These are phyloP conservation scores for Fusarium domesticum DNA, from an alignment of 2,329 filamentous ascomycete species.

Conservation along the genomic window DNA sequence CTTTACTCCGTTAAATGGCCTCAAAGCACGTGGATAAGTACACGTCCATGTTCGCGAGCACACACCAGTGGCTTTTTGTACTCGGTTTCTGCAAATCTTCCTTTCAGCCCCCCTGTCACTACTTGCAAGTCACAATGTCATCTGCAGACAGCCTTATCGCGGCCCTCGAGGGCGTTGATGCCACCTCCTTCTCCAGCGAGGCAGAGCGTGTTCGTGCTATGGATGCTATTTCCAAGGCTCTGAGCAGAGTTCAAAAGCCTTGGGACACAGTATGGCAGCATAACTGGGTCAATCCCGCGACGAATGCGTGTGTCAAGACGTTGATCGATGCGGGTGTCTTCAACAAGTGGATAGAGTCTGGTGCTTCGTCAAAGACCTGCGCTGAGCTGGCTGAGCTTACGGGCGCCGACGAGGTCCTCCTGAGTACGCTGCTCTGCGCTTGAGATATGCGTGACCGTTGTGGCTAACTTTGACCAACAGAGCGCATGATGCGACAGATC, in stretches of 20 bases:
- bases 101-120: not conserved
- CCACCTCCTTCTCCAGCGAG: slow-evolving; percentile 32
- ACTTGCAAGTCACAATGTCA: slow-evolving; percentile 13
- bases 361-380: slow-evolving; percentile 30
- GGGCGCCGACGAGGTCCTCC: slow-evolving; percentile 32
- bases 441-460: too few relatives aligned
- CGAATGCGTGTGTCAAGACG: slow-evolving; percentile 36
- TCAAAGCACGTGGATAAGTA: too few relatives aligned
- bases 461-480: too few relatives aligned
- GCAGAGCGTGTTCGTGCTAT: slow-evolving; percentile 33
- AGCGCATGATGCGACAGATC: slow-evolving; percentile 36
- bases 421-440: slow-evolving; percentile 31
- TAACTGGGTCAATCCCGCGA: slow-evolving; percentile 33
- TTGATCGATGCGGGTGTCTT: slow-evolving; percentile 39
- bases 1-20: too few relatives aligned
- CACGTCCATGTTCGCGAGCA: too few relatives aligned
- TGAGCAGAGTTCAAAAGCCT: slow-evolving; percentile 35
- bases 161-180: slow-evolving; percentile 26
- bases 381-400: slow-evolving; percentile 34
- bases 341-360: slow-evolving; percentile 33
- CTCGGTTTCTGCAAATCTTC: not conserved
- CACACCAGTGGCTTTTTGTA: too few relatives aligned
- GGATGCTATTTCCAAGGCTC: slow-evolving; percentile 32
- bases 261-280: slow-evolving; percentile 42
- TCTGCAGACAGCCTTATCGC: slow-evolving; percentile 27